These are phyloP conservation scores for Annona squamosa DNA, from an alignment of 164 flowering plant species.

Conservation along the genomic window DNA sequence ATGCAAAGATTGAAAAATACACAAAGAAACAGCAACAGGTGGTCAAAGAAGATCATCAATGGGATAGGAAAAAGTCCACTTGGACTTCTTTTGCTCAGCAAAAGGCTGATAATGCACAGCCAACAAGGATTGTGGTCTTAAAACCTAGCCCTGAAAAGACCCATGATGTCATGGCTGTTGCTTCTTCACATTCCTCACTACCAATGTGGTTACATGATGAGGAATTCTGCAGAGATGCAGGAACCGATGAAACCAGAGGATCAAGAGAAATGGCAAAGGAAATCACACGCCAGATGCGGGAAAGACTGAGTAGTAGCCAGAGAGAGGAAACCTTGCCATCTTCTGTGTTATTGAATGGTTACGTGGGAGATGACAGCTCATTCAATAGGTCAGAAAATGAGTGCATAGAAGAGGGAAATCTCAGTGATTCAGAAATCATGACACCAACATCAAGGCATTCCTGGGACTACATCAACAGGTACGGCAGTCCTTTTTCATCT, in stretches of 20 bases:
- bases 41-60: conserved; percentile 24
- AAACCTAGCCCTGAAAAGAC: conserved; percentile 66
- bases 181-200: conserved; percentile 38
- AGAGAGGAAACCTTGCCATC: conserved; percentile 63
- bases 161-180: conserved; percentile 40
- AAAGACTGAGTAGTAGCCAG: conserved; percentile 39
- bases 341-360: conserved; percentile 77
- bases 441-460: conserved; percentile 79
- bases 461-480: conserved; percentile 66
- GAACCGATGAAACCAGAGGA: conserved; percentile 39
- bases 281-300: conserved; percentile 55
- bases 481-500: conserved; percentile 59
- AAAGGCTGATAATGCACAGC: conserved; percentile 32
- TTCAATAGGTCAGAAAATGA: conserved; percentile 69
- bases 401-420: conserved; percentile 39
- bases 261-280: conserved; percentile 66
- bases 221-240: conserved; percentile 33
- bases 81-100: conserved; percentile 26
- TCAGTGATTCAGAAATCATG: conserved; percentile 74
- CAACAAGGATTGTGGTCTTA: conserved; percentile 41
- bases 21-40: conserved; percentile 26
- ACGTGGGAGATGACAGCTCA: conserved; percentile 81
- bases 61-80: conserved; percentile 26
- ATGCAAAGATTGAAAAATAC: conserved; percentile 28
- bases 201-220: conserved; percentile 29